A percentile compares a stretch with the other conserved stretches of the same genome.
Conservation (phyloP, 2,329 filamentous ascomycete genomes). For the Teratosphaeriaceae sp. region DNA sequence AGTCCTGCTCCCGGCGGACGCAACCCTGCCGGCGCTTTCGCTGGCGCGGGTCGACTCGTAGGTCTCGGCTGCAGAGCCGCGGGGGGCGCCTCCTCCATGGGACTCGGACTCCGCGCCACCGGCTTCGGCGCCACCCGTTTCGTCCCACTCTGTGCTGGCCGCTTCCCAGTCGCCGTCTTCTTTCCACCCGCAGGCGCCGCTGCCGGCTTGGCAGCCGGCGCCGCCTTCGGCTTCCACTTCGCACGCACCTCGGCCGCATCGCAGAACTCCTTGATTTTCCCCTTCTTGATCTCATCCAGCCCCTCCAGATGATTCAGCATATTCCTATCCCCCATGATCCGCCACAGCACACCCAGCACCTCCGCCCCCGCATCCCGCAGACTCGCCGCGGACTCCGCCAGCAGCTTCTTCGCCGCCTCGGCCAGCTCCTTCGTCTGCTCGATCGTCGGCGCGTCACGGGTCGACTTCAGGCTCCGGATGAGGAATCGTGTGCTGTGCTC, state of each 20-base stretch:
- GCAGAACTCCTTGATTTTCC: slow-evolving; percentile 89
- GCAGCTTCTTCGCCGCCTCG: slow-evolving; percentile 81
- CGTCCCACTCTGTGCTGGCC: slow-evolving; percentile 29
- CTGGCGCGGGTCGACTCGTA: slow-evolving; percentile 44
- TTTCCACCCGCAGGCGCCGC: slow-evolving; percentile 48
- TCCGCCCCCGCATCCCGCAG: slow-evolving; percentile 87
- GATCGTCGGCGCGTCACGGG: slow-evolving; percentile 75
- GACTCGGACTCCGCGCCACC: slow-evolving; percentile 31
- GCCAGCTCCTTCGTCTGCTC: slow-evolving; percentile 77
- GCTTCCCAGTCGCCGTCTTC: slow-evolving; percentile 43
- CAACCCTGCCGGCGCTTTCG: slow-evolving; percentile 33
- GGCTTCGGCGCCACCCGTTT: slow-evolving; percentile 40
- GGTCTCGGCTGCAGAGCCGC: slow-evolving; percentile 54
- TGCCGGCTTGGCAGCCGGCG: slow-evolving; percentile 52
- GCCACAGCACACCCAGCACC: slow-evolving; percentile 91
- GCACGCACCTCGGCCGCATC: slow-evolving; percentile 77
- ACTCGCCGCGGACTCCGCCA: slow-evolving; percentile 81
- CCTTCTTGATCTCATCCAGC: slow-evolving; percentile 90
- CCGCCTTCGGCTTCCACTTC: slow-evolving; percentile 85
- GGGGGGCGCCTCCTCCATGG: slow-evolving; percentile 39
- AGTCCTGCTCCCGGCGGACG: slow-evolving; percentile 31
- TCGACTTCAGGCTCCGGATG: slow-evolving; percentile 78
- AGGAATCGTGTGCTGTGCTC: slow-evolving; percentile 91
- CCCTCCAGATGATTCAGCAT: slow-evolving; percentile 92
- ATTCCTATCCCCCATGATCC: slow-evolving; percentile 92